These are phyloP conservation scores for Pecoramyces ruminantium DNA, from an alignment of 192 early-diverging fungal species.

Conservation along the genomic window DNA sequence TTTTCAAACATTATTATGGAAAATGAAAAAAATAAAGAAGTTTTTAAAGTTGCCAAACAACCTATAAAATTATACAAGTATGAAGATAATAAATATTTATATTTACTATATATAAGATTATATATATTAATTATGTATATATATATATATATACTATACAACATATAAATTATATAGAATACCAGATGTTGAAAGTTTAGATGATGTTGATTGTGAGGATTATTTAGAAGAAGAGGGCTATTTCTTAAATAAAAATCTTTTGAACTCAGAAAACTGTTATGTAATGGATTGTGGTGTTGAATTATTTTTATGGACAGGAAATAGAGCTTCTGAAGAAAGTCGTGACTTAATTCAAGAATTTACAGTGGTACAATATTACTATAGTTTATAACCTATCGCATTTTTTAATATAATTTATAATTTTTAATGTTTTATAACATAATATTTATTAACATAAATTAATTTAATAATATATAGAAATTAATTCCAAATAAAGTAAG, in stretches of 20 bases:
- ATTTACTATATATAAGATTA: too few relatives aligned
- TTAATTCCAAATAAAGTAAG: neutral
- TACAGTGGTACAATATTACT: neutral
- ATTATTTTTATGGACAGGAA: neutral
- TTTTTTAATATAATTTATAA: too few relatives aligned
- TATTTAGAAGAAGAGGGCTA: neutral
- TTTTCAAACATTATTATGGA: neutral
- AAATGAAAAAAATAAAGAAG: neutral
- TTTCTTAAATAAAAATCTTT: neutral
- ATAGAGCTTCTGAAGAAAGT: neutral
- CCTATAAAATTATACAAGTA: neutral
- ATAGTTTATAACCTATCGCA: too few relatives aligned
- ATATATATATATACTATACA: too few relatives aligned
- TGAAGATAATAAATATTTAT: neutral
- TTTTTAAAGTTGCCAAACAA: neutral
- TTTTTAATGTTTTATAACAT: too few relatives aligned
- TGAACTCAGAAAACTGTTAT: neutral
- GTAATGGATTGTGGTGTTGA: neutral
- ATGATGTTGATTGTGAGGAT: neutral
- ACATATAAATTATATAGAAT: neutral
- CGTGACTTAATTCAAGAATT: neutral
- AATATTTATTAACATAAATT: too few relatives aligned
- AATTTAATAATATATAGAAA: neutral
- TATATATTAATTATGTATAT: too few relatives aligned
- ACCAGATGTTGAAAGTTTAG: neutral